phyloP scores from a whole-genome alignment of 768 basidiomycete genomes.

The Podaxis mareebaensis region DNA sequence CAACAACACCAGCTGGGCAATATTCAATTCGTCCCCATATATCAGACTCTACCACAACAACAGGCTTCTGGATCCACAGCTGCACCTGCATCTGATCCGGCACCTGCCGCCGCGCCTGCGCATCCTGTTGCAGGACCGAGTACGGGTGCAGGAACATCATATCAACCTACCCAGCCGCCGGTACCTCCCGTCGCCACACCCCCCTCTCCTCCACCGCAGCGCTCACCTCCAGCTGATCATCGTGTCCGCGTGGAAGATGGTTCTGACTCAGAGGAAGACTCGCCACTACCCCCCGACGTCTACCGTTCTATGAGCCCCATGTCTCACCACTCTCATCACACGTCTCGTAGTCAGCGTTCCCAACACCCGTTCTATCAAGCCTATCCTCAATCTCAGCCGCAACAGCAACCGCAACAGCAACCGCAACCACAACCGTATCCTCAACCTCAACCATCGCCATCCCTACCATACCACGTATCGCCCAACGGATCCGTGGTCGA shows the following conservation, averaged over 20 bases:
- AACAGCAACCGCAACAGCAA: neutral
- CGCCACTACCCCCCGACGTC: neutral
- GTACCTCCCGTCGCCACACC: conserved; percentile 7
- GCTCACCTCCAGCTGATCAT: conserved; percentile 13
- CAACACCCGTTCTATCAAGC: conserved; percentile 2
- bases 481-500: conserved; percentile 24
- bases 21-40: conserved; percentile 13
- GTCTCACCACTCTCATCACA: neutral
- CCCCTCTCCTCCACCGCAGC: conserved; percentile 16
- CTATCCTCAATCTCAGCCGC: neutral
- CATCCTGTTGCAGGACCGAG: neutral
- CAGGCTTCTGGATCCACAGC: neutral
- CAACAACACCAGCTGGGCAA: neutral
- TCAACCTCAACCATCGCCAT: neutral
- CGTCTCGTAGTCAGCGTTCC: conserved; percentile 3
- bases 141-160: neutral
- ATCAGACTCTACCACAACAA: neutral
- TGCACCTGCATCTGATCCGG: no score
- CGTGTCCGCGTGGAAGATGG: neutral
- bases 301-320: conserved; percentile 1
- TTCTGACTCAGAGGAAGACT: neutral
- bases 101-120: neutral
- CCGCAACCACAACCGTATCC: neutral
- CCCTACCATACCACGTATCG: conserved; percentile 1
- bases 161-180: neutral